phyloP scores from a whole-genome alignment of 495 filamentous ascomycete species.

The Penicillium arizonense region DNA sequence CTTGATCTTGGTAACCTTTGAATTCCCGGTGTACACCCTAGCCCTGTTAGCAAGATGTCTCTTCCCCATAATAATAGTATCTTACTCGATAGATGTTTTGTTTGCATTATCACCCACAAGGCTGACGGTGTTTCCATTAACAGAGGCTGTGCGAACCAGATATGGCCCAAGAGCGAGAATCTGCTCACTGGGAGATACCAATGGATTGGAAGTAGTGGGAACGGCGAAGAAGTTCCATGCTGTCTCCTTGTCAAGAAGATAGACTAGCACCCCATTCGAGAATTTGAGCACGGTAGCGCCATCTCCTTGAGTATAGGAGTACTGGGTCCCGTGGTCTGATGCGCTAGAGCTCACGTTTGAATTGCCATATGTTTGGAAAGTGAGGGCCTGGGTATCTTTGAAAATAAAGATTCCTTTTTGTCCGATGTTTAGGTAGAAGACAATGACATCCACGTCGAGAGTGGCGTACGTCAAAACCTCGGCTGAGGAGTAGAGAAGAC shows the following conservation, averaged over 20 bases:
- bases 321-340: conserved; percentile 48
- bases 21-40: conserved; percentile 51
- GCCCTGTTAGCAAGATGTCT: neutral
- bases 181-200: conserved; percentile 49
- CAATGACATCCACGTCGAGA: conserved; percentile 42
- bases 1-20: conserved; percentile 39
- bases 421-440: conserved; percentile 64
- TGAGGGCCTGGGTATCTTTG: conserved; percentile 32
- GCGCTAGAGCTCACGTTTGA: conserved; percentile 36
- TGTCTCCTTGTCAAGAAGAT: conserved; percentile 44
- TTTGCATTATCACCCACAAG: conserved; percentile 66
- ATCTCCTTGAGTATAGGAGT: conserved; percentile 30
- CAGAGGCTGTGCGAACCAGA: conserved; percentile 57
- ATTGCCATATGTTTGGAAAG: conserved; percentile 45
- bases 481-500: conserved; percentile 65
- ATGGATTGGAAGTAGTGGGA: conserved; percentile 32
- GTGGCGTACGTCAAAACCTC: conserved; percentile 64
- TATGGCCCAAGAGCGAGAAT: conserved; percentile 63
- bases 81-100: conserved; percentile 56
- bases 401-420: conserved; percentile 57
- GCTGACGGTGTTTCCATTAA: conserved; percentile 47
- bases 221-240: conserved; percentile 55
- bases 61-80: neutral
- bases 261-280: conserved; percentile 50
- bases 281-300: conserved; percentile 49